phyloP scores from a whole-genome alignment of 495 filamentous ascomycete genomes.

The Jackrogersella multiformis region DNA sequence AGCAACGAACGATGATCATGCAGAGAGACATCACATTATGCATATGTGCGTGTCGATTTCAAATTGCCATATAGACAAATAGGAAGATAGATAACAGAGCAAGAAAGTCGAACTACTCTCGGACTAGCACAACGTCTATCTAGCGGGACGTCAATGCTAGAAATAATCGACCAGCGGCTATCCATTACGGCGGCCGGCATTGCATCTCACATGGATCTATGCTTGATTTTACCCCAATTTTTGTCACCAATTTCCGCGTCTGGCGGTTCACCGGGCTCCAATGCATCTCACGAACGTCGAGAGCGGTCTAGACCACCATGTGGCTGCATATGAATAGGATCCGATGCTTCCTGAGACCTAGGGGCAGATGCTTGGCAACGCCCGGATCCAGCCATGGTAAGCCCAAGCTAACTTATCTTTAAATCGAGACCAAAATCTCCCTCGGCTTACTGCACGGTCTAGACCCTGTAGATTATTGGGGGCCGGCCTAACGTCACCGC shows the following conservation, averaged over 20 bases:
- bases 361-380: conserved; percentile 13
- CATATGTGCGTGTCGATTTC: conserved; percentile 11
- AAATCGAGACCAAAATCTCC: conserved; percentile 13
- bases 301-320: conserved; percentile 40
- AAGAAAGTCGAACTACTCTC: conserved; percentile 17
- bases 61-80: conserved; percentile 8
- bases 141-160: conserved; percentile 17
- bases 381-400: conserved; percentile 31
- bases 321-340: conserved; percentile 26
- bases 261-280: conserved; percentile 30
- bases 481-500: conserved; percentile 27
- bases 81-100: conserved; percentile 14
- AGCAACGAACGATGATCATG: background rate
- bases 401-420: conserved; percentile 30
- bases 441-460: conserved; percentile 32
- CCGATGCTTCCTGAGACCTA: conserved; percentile 12
- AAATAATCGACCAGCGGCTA: conserved; percentile 13
- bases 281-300: conserved; percentile 39
- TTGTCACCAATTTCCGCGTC: conserved; percentile 26
- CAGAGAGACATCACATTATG: conserved; percentile 27
- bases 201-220: conserved; percentile 6
- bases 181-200: conserved; percentile 4
- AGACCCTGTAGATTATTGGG: conserved; percentile 19
- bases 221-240: conserved; percentile 30
- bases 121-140: conserved; percentile 15